Percentiles rank a stretch among this genome's conserved stretches.
Conservation (phyloP, 495 filamentous ascomycete genomes). For the Staphylotrichum tortipilum region DNA sequence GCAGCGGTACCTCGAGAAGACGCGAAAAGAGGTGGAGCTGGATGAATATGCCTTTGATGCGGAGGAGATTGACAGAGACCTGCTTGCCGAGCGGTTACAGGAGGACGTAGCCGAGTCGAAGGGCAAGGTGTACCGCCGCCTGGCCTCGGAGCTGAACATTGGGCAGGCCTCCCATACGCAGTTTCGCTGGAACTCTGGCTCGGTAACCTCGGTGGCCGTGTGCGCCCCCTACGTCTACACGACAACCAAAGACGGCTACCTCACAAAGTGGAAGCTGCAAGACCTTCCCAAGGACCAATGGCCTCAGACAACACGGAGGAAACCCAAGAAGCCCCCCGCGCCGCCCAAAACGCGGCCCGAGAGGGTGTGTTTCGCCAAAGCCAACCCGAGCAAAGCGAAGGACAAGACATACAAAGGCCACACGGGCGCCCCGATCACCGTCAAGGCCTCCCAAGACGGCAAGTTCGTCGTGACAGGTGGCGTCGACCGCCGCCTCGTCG, state of each 20-base stretch:
- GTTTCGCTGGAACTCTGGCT: constrained; percentile 66
- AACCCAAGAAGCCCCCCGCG: constrained; percentile 53
- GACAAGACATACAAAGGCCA: constrained; percentile 66
- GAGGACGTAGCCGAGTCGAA: constrained; percentile 93
- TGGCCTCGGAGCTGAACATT: constrained; percentile 63
- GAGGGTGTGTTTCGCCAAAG: constrained; percentile 55
- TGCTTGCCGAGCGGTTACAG: constrained; percentile 80
- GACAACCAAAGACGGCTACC: constrained; percentile 70
- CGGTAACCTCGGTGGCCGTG: constrained; percentile 71
- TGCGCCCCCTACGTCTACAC: constrained; percentile 76
- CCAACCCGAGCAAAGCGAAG: constrained; percentile 52
- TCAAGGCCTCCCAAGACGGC: constrained; percentile 81
- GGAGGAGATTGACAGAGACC: constrained; percentile 80
- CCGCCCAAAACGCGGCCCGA: constrained; percentile 64
- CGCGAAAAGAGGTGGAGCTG: constrained; percentile 61
- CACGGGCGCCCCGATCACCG: constrained; percentile 61
- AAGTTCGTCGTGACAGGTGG: constrained; percentile 88
- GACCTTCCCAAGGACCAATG: constrained; percentile 47
- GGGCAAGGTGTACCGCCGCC: constrained; percentile 72
- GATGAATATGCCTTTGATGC: constrained; percentile 73
- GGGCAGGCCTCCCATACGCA: constrained; percentile 52
- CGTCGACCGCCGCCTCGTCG: constrained; percentile 66
- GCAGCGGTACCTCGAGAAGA: constrained; percentile 86
- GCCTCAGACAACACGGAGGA: constrained; percentile 44
- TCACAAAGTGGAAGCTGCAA: constrained; percentile 82